Evolutionary conservation across 2,329 filamentous ascomycete genomes (phyloP).

Genomic region (Ophiognomonia clavigignenti-juglandacearum): DNA sequence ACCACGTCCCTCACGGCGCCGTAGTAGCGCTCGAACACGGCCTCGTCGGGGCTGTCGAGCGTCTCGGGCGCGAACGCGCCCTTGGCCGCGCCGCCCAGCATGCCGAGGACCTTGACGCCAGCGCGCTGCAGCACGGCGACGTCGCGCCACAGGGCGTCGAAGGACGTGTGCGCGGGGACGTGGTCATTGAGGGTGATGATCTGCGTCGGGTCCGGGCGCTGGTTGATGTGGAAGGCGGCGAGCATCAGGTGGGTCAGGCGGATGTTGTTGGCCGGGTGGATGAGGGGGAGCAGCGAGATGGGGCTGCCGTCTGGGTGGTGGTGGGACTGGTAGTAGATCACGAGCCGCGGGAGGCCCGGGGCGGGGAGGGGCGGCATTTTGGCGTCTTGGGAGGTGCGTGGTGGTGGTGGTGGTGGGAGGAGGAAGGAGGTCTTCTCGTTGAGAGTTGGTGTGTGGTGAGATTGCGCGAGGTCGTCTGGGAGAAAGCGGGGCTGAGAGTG

Average conservation of each 20-base stretch:
- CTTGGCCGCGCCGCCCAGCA: constrained; percentile 74
- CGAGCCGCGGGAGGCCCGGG: constrained; percentile 24
- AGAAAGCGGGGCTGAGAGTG: not conserved
- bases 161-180: constrained; percentile 56
- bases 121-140: constrained; percentile 61
- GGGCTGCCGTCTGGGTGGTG: constrained; percentile 31
- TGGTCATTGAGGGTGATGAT: constrained; percentile 71
- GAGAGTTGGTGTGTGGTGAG: not conserved
- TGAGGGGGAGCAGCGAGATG: constrained; percentile 37
- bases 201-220: constrained; percentile 43
- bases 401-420: not conserved
- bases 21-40: constrained; percentile 67
- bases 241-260: constrained; percentile 68
- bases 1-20: constrained; percentile 58
- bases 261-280: constrained; percentile 32
- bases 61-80: constrained; percentile 55
- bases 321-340: constrained; percentile 38
- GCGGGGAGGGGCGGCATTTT: constrained; percentile 25
- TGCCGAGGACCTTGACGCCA: constrained; percentile 71
- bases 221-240: constrained; percentile 75
- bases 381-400: too few species aligned
- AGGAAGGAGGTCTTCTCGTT: not conserved
- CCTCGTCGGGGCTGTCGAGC: constrained; percentile 41
- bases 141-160: constrained; percentile 65
- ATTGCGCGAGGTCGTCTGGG: not conserved